Conservation (phyloP, 176 grass and related monocot species). For the Musa beccarii region DNA sequence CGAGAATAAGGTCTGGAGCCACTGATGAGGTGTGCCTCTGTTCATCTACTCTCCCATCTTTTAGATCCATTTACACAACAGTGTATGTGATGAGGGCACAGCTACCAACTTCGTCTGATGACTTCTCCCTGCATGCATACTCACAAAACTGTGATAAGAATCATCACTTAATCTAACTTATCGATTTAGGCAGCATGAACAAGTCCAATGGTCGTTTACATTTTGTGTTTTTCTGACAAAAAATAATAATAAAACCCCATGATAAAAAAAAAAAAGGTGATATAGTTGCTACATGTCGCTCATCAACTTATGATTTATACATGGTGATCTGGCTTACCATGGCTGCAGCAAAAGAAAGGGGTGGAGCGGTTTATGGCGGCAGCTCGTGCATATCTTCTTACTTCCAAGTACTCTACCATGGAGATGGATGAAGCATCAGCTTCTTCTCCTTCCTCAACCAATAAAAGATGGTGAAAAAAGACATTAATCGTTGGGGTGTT, state of each 20-base stretch:
- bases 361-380: constrained; percentile 68
- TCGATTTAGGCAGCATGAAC: no score
- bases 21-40: constrained; percentile 53
- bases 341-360: constrained; percentile 73
- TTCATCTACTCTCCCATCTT: constrained; percentile 15
- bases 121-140: no score
- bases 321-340: not conserved
- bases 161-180: no score
- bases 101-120: no score
- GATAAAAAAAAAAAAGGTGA: not conserved
- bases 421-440: constrained; percentile 12
- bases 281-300: constrained; percentile 20
- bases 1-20: constrained; percentile 96
- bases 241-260: no score
- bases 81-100: no score
- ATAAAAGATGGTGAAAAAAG: no score
- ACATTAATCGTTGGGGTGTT: no score
- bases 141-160: no score
- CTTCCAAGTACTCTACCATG: constrained; percentile 24
- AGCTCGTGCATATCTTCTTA: constrained; percentile 45
- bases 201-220: no score
- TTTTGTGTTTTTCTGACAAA: no score
- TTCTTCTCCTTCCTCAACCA: not conserved
- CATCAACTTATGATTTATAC: constrained; percentile 14
- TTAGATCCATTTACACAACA: not conserved